These are phyloP conservation scores for Xylariaceae sp. DNA, from an alignment of 2,329 filamentous ascomycete species.

Conservation along the genomic window DNA sequence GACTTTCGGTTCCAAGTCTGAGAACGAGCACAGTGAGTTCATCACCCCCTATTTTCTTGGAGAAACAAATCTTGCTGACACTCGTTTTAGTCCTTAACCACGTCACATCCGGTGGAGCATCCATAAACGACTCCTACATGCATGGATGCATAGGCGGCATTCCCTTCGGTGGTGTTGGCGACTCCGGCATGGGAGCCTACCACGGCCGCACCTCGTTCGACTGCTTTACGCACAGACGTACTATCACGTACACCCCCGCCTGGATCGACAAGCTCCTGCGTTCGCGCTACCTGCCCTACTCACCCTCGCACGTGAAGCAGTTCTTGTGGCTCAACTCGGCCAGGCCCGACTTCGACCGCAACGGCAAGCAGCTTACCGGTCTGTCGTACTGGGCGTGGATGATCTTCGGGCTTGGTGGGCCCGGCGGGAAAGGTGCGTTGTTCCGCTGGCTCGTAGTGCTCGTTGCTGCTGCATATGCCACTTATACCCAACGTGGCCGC, in stretches of 20 bases:
- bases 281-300: constrained; percentile 63
- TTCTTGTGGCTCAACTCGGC: constrained; percentile 39
- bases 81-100: constrained; percentile 45
- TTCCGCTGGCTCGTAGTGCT: constrained; percentile 47
- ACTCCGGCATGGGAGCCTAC: constrained; percentile 71
- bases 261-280: constrained; percentile 65
- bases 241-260: constrained; percentile 54
- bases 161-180: constrained; percentile 77
- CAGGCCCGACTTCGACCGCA: constrained; percentile 58
- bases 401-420: constrained; percentile 47
- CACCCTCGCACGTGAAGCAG: constrained; percentile 40
- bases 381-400: constrained; percentile 51
- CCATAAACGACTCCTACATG: constrained; percentile 62
- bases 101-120: constrained; percentile 63
- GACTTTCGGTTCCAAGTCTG: constrained; percentile 74
- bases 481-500: constrained; percentile 27
- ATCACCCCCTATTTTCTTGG: not conserved
- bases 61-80: not conserved
- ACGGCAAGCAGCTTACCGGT: constrained; percentile 48
- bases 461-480: constrained; percentile 30
- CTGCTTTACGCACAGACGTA: constrained; percentile 42
- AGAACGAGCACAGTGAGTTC: constrained; percentile 64
- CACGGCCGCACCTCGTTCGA: constrained; percentile 71
- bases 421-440: constrained; percentile 45
- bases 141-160: constrained; percentile 66